A percentile compares a stretch with the other conserved stretches of the same genome.
Evolutionary conservation across 2,329 filamentous ascomycete genomes (phyloP).

Genomic region (Colletotrichum cuscutae): DNA sequence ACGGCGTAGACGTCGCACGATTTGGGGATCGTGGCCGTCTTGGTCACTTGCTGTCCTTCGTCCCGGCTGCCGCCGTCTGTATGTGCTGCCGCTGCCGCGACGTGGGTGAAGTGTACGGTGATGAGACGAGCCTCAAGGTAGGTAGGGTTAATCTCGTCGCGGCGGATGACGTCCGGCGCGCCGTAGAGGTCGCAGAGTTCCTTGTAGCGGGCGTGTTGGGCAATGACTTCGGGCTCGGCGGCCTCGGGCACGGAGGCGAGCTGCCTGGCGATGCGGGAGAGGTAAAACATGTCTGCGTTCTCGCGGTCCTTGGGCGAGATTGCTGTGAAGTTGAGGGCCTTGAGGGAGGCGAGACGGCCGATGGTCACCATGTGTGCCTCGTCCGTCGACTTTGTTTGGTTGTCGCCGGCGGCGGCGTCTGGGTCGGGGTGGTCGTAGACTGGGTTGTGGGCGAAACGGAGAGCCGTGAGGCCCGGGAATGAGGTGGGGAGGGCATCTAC

Average conservation of each 20-base stretch:
- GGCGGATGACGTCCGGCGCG: constrained; percentile 71
- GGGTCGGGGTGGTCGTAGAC: constrained; percentile 71
- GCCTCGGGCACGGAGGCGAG: constrained; percentile 68
- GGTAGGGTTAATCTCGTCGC: constrained; percentile 73
- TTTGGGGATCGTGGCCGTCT: constrained; percentile 71
- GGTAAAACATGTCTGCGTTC: constrained; percentile 94
- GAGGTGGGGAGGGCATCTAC: constrained; percentile 73
- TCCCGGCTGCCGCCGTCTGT: background rate
- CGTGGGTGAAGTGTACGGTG: constrained; percentile 64
- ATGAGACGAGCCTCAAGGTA: constrained; percentile 85
- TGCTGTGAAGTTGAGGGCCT: constrained; percentile 76
- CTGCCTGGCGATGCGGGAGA: constrained; percentile 83
- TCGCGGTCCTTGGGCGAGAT: constrained; percentile 79
- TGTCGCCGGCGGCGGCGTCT: constrained; percentile 44
- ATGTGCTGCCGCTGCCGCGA: constrained; percentile 22
- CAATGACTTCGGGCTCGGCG: constrained; percentile 65
- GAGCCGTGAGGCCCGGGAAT: constrained; percentile 78
- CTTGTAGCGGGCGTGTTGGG: constrained; percentile 75
- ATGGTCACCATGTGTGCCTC: constrained; percentile 91
- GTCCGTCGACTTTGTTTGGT: constrained; percentile 67
- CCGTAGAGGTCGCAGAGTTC: constrained; percentile 83
- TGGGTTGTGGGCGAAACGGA: constrained; percentile 89
- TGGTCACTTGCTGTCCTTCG: constrained; percentile 37
- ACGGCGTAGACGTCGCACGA: constrained; percentile 84
- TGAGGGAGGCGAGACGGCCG: constrained; percentile 76